Conservation (phyloP, 805 yeast genomes). For the Candida coleopterorum region DNA sequence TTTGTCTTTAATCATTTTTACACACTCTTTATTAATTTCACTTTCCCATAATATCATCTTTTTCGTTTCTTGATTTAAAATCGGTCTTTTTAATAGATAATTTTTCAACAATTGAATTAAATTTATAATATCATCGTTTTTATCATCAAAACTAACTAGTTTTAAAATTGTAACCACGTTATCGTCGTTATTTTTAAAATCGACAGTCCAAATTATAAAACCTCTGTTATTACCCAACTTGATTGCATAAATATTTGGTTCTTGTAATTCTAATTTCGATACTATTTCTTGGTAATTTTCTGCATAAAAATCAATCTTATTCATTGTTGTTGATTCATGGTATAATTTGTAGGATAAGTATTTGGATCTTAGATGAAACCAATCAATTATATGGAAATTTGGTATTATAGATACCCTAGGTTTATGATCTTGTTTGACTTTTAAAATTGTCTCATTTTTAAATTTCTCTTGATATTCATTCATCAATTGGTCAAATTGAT, state of each 20-base stretch:
- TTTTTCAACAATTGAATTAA: slow-evolving; percentile 11
- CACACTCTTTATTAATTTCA: slow-evolving; percentile 18
- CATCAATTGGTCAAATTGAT: slow-evolving; percentile 24
- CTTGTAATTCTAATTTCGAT: slow-evolving; percentile 16
- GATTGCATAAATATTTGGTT: slow-evolving; percentile 32
- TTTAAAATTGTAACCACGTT: slow-evolving; percentile 25
- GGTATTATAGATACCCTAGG: slow-evolving; percentile 29
- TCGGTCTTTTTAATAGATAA: slow-evolving; percentile 9
- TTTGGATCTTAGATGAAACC: slow-evolving; percentile 41
- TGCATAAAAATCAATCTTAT: slow-evolving; percentile 15
- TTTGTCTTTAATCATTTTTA: slow-evolving; percentile 12
- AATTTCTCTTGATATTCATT: slow-evolving; percentile 17
- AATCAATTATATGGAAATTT: slow-evolving; percentile 25
- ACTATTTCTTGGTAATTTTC: slow-evolving; percentile 18
- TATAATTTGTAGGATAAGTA: slow-evolving; percentile 20
- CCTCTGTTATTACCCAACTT: slow-evolving; percentile 20
- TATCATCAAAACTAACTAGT: slow-evolving; percentile 19
- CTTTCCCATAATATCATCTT: slow-evolving; percentile 31
- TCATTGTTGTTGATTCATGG: slow-evolving; percentile 11
- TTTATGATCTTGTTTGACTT: slow-evolving; percentile 24
- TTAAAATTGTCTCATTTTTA: slow-evolving; percentile 13
- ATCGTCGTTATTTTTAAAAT: slow-evolving; percentile 19
- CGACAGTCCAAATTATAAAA: slow-evolving; percentile 37
- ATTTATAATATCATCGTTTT: slow-evolving; percentile 12
- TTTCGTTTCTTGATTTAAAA: slow-evolving; percentile 8